phyloP scores from a whole-genome alignment of 169 alveolate species.

The Cyclospora cayetanensis region DNA sequence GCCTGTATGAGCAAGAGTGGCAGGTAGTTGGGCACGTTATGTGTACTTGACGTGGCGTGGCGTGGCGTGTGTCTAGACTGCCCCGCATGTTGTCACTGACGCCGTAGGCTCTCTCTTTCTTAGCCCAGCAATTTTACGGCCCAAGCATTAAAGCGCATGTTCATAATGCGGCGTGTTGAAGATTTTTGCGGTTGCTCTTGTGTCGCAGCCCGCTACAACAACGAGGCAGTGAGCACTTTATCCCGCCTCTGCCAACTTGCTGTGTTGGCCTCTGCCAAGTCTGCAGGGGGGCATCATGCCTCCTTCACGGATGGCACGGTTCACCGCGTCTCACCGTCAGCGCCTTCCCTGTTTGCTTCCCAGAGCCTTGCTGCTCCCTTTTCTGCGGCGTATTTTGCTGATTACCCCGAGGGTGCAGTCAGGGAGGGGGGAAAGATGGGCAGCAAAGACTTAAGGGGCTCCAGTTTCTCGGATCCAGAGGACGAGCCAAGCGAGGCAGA shows the following conservation, averaged over 20 bases:
- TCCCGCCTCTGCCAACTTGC: constrained; percentile 39
- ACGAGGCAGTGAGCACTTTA: constrained; percentile 9
- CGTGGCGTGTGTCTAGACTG: no score
- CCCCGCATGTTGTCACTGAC: no score
- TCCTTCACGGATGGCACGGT: neutral
- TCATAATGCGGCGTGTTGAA: no score
- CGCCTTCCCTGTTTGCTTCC: neutral
- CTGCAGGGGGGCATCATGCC: neutral
- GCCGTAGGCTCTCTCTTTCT: no score
- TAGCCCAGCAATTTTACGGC: no score
- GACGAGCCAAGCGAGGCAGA: neutral
- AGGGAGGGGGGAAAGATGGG: no score
- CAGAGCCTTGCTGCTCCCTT: constrained; percentile 1
- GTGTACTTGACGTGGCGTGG: no score
- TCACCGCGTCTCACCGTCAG: neutral
- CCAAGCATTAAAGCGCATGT: no score
- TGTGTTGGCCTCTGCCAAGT: constrained; percentile 1
- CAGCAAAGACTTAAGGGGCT: no score
- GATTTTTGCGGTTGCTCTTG: neutral
- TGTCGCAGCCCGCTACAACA: constrained; percentile 25
- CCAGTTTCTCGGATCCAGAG: no score
- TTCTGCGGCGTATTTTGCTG: constrained; percentile 17
- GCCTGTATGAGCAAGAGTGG: no score
- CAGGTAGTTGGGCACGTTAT: no score
- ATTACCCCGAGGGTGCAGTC: neutral